Conservation (phyloP, 2,329 filamentous ascomycete species). For the Alternaria brassicae region DNA sequence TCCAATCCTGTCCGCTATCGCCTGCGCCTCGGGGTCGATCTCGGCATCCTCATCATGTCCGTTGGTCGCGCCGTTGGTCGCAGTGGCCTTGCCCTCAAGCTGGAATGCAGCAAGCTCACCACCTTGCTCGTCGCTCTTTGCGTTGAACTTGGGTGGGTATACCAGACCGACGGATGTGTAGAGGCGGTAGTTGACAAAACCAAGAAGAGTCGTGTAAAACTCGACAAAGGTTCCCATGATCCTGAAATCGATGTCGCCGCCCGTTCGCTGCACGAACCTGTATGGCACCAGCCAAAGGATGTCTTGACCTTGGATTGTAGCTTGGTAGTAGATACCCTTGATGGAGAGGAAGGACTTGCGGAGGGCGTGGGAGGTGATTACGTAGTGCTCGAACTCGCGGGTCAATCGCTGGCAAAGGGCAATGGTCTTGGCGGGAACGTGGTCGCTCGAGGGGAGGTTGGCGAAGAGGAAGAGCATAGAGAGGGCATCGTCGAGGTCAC, state of each 20-base stretch:
- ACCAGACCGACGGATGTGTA: slow-evolving; percentile 92
- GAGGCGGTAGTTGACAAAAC: slow-evolving; percentile 94
- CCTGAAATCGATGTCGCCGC: slow-evolving; percentile 94
- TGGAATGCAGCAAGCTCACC: slow-evolving; percentile 92
- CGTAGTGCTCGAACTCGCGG: slow-evolving; percentile 96
- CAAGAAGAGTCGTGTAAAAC: slow-evolving; percentile 95
- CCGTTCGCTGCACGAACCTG: slow-evolving; percentile 94
- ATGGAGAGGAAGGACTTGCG: slow-evolving; percentile 97
- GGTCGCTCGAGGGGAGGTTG: slow-evolving; percentile 87
- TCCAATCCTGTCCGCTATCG: slow-evolving; percentile 56
- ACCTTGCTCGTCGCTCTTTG: slow-evolving; percentile 83
- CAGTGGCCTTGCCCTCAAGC: slow-evolving; percentile 75
- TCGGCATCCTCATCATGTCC: slow-evolving; percentile 33
- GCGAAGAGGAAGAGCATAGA: slow-evolving; percentile 98
- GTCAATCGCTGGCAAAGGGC: slow-evolving; percentile 91
- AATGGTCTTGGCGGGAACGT: slow-evolving; percentile 94
- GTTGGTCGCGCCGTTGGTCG: slow-evolving; percentile 38
- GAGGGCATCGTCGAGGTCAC: slow-evolving; percentile 94
- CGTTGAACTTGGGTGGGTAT: slow-evolving; percentile 94
- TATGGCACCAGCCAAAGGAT: slow-evolving; percentile 97
- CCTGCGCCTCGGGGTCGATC: slow-evolving; percentile 55
- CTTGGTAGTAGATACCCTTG: slow-evolving; percentile 99
- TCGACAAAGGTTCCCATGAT: slow-evolving; percentile 99
- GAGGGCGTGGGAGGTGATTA: slow-evolving; percentile 89
- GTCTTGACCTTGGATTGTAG: slow-evolving; percentile 95